Percentiles rank a stretch among this genome's conserved stretches.
Conservation (phyloP, 202 grass and related monocot species). For the Carex sylvatica region DNA sequence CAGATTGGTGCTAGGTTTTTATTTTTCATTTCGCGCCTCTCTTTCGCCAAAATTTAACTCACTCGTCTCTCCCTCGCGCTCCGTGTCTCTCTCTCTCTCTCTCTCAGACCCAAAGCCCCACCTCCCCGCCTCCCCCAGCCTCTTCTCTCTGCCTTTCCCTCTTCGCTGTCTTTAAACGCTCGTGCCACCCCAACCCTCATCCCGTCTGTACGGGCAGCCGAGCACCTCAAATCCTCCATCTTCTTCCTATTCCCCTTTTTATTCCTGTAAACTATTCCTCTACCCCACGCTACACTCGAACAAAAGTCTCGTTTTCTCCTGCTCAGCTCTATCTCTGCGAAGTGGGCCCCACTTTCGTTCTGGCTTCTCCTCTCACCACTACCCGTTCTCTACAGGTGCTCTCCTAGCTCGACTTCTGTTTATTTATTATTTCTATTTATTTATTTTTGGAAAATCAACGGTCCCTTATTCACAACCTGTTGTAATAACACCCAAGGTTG, state of each 20-base stretch:
- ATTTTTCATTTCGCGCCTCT: too few relatives aligned
- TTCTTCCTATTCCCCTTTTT: neutral
- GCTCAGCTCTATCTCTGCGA: neutral
- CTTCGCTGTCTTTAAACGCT: too few relatives aligned
- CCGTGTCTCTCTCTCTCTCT: too few relatives aligned
- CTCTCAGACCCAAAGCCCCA: too few relatives aligned
- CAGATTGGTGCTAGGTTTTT: too few relatives aligned
- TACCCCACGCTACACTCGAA: neutral
- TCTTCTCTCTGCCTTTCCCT: too few relatives aligned
- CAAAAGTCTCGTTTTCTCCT: neutral
- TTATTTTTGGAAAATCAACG: neutral
- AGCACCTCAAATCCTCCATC: neutral
- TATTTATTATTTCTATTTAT: neutral
- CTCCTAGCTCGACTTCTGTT: neutral
- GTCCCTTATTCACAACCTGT: too few relatives aligned
- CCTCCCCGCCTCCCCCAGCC: too few relatives aligned
- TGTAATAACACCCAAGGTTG: neutral
- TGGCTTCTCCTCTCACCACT: neutral
- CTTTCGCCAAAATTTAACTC: too few relatives aligned
- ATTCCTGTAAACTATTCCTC: conserved; percentile 9
- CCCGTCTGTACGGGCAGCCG: too few relatives aligned
- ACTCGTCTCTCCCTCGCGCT: too few relatives aligned
- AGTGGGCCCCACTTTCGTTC: neutral
- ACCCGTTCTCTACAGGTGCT: neutral
- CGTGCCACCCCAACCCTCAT: too few relatives aligned